phyloP scores from a whole-genome alignment of 164 flowering plant species.

The Chloranthus sessilifolius region DNA sequence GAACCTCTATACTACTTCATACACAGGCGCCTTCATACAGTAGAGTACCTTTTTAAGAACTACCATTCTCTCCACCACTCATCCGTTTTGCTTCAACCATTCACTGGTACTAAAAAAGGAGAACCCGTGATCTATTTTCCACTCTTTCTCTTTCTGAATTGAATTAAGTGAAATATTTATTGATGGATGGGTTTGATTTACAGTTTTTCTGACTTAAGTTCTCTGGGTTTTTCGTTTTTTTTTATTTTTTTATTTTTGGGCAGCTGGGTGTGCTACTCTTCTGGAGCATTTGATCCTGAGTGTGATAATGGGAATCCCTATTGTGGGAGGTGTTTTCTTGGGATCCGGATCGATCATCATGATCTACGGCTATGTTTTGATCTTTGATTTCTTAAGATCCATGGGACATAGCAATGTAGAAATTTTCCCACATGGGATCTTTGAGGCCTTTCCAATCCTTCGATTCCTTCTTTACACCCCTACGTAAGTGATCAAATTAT shows the following conservation, averaged over 20 bases:
- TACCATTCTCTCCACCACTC: conserved; percentile 82
- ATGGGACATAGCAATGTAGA: conserved; percentile 79
- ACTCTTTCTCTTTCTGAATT: background rate
- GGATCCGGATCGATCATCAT: conserved; percentile 56
- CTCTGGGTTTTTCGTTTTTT: background rate
- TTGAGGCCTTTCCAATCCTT: conserved; percentile 54
- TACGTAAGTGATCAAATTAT: conserved; percentile 75
- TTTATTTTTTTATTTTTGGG: conserved; percentile 1
- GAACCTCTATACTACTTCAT: conserved; percentile 74
- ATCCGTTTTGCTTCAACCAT: conserved; percentile 53
- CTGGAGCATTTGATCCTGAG: conserved; percentile 62
- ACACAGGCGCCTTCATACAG: conserved; percentile 49
- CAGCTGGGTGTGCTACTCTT: conserved; percentile 72
- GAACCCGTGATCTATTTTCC: background rate
- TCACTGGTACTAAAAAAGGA: conserved; percentile 45
- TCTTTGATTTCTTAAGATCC: conserved; percentile 74
- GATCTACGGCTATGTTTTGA: conserved; percentile 45
- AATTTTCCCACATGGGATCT: conserved; percentile 44
- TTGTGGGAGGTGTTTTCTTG: conserved; percentile 39
- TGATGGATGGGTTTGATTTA: background rate
- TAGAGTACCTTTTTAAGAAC: conserved; percentile 31
- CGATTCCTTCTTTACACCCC: conserved; percentile 66
- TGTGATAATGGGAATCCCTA: conserved; percentile 51
- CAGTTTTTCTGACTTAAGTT: background rate
- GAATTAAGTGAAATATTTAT: background rate